Evolutionary conservation across 306 rosid species (phyloP).

Genomic region (Gynostemma pentaphyllum): DNA sequence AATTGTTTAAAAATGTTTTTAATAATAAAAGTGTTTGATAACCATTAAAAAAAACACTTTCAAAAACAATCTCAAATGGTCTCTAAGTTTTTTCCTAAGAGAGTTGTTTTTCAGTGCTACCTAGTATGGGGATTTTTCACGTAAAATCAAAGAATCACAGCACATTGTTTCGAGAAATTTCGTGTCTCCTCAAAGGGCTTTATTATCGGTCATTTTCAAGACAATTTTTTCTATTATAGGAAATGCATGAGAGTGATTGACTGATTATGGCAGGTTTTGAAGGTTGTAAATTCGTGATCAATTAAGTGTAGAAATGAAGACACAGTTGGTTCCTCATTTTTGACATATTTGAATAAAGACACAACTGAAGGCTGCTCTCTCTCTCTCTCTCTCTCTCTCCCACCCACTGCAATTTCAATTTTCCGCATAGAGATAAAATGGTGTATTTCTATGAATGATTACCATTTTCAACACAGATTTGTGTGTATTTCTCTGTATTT

Average conservation of each 20-base stretch:
- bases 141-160: neutral
- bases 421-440: no score
- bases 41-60: no score
- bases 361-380: neutral
- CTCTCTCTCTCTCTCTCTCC: neutral
- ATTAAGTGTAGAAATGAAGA: neutral
- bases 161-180: neutral
- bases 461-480: no score
- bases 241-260: neutral
- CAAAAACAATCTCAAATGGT: no score
- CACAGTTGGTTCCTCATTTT: neutral
- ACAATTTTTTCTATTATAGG: no score
- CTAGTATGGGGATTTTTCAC: no score
- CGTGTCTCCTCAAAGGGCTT: neutral
- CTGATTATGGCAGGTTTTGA: slow-evolving; percentile 43
- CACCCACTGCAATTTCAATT: neutral
- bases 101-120: no score
- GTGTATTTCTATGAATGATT: no score
- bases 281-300: slow-evolving; percentile 6
- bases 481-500: no score
- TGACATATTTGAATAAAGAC: slow-evolving; percentile 5
- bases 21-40: no score
- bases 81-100: no score
- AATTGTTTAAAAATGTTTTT: no score
- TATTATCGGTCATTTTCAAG: neutral